Evolutionary conservation across 2,329 filamentous ascomycete species (phyloP).

Genomic region (Trichoderma sp.): DNA sequence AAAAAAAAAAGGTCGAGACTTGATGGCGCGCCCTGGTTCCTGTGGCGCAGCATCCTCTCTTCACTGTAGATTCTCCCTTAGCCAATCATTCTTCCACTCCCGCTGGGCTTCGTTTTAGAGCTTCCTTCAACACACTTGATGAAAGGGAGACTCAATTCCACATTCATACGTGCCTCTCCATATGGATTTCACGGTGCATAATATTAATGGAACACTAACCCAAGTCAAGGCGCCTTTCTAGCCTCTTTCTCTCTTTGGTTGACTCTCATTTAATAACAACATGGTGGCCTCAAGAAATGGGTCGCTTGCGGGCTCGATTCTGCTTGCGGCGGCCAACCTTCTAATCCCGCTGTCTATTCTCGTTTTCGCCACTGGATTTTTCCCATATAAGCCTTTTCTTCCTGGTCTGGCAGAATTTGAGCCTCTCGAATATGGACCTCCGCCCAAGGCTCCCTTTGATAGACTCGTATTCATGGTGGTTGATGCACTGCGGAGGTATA

Average conservation of each 20-base stretch:
- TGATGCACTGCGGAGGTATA: constrained; percentile 83
- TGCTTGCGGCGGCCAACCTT: constrained; percentile 67
- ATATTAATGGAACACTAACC: not conserved
- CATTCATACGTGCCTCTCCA: not conserved
- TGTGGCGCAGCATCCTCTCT: constrained; percentile 21
- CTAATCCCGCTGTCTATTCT: constrained; percentile 72
- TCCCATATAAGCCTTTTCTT: constrained; percentile 93
- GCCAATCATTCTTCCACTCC: constrained; percentile 14
- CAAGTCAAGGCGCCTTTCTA: not conserved
- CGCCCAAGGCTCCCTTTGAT: constrained; percentile 72
- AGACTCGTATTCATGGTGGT: constrained; percentile 96
- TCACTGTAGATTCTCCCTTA: not conserved
- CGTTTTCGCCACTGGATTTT: constrained; percentile 86
- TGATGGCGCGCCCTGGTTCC: not conserved
- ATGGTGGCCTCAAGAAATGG: constrained; percentile 28
- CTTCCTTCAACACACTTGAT: not conserved
- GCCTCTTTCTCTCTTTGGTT: not conserved
- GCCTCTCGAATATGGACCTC: constrained; percentile 50
- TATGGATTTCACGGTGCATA: not conserved
- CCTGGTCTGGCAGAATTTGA: constrained; percentile 75
- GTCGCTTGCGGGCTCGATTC: constrained; percentile 32
- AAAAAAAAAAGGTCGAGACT: not conserved
- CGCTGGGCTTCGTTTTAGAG: not conserved
- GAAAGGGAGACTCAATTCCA: not conserved
- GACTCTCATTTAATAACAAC: constrained; percentile 4